phyloP scores from a whole-genome alignment of 495 filamentous ascomycete genomes.

The Talaromyces proteolyticus region DNA sequence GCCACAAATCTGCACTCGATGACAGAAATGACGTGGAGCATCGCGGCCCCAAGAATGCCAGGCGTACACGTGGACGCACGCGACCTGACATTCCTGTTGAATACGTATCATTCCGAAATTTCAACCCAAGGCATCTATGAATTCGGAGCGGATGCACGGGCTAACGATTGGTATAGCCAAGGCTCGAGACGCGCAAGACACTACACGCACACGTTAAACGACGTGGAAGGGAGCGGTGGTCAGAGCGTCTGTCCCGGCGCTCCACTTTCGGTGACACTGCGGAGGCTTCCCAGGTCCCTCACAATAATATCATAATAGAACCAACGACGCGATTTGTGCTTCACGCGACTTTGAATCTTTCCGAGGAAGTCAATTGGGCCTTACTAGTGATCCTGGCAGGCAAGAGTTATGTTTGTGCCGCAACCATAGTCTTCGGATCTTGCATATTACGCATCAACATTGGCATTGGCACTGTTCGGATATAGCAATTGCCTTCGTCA shows the following conservation, averaged over 20 bases:
- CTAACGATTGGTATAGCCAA: not conserved
- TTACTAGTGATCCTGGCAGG: too few relatives aligned
- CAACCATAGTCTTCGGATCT: too few relatives aligned
- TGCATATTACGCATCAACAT: too few relatives aligned
- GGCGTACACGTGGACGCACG: too few relatives aligned
- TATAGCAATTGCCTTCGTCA: not conserved
- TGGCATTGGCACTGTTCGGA: too few relatives aligned
- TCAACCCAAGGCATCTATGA: too few relatives aligned
- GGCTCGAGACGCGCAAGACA: conserved; percentile 1
- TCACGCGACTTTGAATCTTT: conserved; percentile 2
- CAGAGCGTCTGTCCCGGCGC: not conserved
- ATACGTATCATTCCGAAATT: too few relatives aligned
- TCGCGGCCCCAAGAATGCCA: too few relatives aligned
- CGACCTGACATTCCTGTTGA: not conserved
- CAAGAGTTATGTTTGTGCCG: too few relatives aligned
- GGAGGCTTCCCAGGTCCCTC: conserved; percentile 1
- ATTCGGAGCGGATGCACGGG: too few relatives aligned
- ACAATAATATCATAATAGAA: not conserved
- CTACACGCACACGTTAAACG: conserved; percentile 3
- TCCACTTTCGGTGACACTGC: conserved; percentile 6
- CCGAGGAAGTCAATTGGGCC: not conserved
- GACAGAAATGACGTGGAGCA: too few relatives aligned
- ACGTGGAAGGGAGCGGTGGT: conserved; percentile 2
- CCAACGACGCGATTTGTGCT: conserved; percentile 3
- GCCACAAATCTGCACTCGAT: too few relatives aligned